These are phyloP conservation scores for Dovyalis caffra DNA, from an alignment of 345 rosid species.

Conservation along the genomic window DNA sequence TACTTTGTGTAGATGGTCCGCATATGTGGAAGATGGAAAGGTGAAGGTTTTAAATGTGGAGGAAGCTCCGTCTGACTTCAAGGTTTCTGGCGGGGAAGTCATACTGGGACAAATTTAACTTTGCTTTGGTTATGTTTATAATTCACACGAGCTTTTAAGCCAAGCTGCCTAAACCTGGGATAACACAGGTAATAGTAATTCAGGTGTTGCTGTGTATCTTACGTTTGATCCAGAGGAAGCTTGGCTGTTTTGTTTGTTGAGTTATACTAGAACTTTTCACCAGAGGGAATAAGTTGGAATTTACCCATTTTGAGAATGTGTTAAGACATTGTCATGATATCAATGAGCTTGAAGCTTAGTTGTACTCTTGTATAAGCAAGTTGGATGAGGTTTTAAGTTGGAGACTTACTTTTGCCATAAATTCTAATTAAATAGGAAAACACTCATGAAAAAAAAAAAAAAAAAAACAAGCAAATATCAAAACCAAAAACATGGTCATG, in stretches of 20 bases:
- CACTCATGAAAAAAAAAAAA: no score
- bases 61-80: constrained; percentile 85
- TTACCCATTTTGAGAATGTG: no score
- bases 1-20: constrained; percentile 69
- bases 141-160: not conserved
- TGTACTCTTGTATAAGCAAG: no score
- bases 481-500: no score
- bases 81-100: constrained; percentile 75
- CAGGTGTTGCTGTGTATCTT: not conserved
- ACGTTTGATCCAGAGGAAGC: not conserved
- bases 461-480: no score
- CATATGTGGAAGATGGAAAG: constrained; percentile 78
- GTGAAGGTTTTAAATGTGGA: constrained; percentile 79
- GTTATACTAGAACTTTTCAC: not conserved
- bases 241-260: not conserved
- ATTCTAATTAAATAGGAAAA: no score
- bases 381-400: no score
- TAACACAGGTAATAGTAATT: not conserved
- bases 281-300: not conserved
- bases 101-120: constrained; percentile 71
- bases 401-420: no score
- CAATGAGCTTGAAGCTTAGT: no score
- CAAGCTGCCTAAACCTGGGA: not conserved
- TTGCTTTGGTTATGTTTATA: not conserved
- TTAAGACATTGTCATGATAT: not conserved